Percentiles rank a stretch among this genome's conserved stretches.
These are phyloP conservation scores for Ceratocystis huliohia DNA, from an alignment of 2,329 filamentous ascomycete genomes.

Conservation along the genomic window DNA sequence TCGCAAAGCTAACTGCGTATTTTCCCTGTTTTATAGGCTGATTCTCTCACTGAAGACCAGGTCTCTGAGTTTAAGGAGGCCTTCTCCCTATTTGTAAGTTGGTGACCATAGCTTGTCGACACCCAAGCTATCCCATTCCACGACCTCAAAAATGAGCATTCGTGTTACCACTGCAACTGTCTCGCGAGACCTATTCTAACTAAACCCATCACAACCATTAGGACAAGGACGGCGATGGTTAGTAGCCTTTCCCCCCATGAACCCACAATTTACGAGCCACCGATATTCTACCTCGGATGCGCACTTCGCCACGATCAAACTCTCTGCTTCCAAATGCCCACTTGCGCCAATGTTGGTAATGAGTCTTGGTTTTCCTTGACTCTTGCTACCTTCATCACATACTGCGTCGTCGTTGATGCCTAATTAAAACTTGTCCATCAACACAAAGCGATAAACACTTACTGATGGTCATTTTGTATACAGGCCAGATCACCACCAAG, in stretches of 20 bases:
- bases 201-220: conserved; percentile 28
- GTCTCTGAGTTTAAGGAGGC: conserved; percentile 99
- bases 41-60: conserved; percentile 98
- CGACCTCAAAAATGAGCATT: not conserved
- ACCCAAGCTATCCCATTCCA: not conserved
- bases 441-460: not conserved
- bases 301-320: not conserved
- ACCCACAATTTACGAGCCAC: not conserved
- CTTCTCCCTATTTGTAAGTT: conserved; percentile 96
- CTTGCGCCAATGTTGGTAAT: not conserved
- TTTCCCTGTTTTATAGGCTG: conserved; percentile 49
- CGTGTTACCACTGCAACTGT: not conserved
- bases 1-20: not conserved
- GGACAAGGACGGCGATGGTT: conserved; percentile 88
- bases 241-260: conserved; percentile 32
- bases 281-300: not conserved
- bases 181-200: conserved; percentile 23
- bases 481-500: conserved; percentile 85
- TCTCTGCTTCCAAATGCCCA: not conserved
- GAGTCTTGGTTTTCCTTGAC: not conserved
- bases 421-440: conserved; percentile 20
- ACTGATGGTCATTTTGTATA: conserved; percentile 10
- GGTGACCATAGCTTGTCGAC: not conserved
- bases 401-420: conserved; percentile 22
- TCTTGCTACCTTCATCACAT: conserved; percentile 13